Evolutionary conservation across 2,329 filamentous ascomycete species (phyloP), one percentile per base, ranked within the genome.

Genomic region (Akanthomyces lecanii): DNA sequence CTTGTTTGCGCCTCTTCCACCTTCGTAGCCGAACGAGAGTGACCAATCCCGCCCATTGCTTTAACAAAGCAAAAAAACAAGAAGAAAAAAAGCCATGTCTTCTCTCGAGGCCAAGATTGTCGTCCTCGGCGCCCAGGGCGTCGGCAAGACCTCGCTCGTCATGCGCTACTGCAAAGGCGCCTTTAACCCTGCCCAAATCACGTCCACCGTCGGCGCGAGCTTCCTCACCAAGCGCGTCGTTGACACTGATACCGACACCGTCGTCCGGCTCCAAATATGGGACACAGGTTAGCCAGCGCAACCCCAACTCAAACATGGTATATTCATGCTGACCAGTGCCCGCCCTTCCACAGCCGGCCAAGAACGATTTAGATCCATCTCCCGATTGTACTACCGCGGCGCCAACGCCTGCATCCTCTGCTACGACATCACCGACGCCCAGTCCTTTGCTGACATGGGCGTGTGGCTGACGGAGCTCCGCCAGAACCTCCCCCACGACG

Each of bases 241-340:
- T 68, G 93, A 97, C 76, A 86, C 85, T 65, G 91, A 97, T 73
- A 91, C 89, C 25, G 91, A 94, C 70, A 95, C 92, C 1, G 82
- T 90, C 28, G 92, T 97, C 42, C 87, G 93, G n/a, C 81, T 97
- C 44, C 93, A 97, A 73, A 96, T 97, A 68, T 97, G 93, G 93
- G 93, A 97, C 73, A 97, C 93, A 40, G 92, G 84, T 85, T 73
- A 64, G 71, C 68, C 51, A 36, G 28, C 21, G 3, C 38, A 6
- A 2, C 28, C 6, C 8, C 4, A 21, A 7, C 5, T 14, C 23
- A 14, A 7, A 25, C 16, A 18, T 25, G 2, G 40, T 23, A n/a
- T 36, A 47, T 28, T 14, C n/a, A 47, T 53, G 47, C 65, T 70
- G 40, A 70, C 60, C 45, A 61, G 58, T 63, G 23, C 28, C 5